These are phyloP conservation scores for Populus ilicifolia DNA, from an alignment of 345 rosid genomes.

Conservation along the genomic window DNA sequence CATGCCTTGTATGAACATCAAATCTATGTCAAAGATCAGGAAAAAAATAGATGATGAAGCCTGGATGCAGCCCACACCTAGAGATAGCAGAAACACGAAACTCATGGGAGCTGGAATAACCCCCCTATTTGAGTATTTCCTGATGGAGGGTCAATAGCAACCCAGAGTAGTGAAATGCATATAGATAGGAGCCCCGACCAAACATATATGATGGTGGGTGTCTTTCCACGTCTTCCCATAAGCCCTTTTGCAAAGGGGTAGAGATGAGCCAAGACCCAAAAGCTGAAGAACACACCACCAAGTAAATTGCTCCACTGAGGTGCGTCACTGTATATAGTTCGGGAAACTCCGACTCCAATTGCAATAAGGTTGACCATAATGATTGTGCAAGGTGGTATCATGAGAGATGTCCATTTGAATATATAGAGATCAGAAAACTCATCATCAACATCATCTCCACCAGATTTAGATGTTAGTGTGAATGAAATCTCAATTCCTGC, in stretches of 20 bases:
- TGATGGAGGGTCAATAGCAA: slow-evolving; percentile 60
- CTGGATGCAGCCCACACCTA: not conserved
- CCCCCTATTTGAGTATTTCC: slow-evolving; percentile 56
- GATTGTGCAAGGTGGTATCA: slow-evolving; percentile 76
- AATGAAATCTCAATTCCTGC: slow-evolving; percentile 81
- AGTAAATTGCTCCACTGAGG: slow-evolving; percentile 63
- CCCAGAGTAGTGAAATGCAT: slow-evolving; percentile 67
- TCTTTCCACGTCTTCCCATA: slow-evolving; percentile 70
- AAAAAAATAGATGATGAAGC: not conserved
- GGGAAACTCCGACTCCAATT: slow-evolving; percentile 50
- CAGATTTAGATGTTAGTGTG: slow-evolving; percentile 66
- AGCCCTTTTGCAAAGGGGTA: slow-evolving; percentile 83
- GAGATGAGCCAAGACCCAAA: slow-evolving; percentile 78
- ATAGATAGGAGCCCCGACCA: slow-evolving; percentile 83
- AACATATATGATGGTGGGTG: slow-evolving; percentile 62
- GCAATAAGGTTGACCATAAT: slow-evolving; percentile 70
- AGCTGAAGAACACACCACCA: slow-evolving; percentile 77
- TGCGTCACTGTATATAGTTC: slow-evolving; percentile 44
- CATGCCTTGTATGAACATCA: not conserved
- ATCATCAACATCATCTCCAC: slow-evolving; percentile 56
- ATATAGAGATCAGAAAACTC: slow-evolving; percentile 69
- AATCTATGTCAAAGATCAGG: not conserved
- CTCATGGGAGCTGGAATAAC: slow-evolving; percentile 45
- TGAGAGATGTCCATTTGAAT: slow-evolving; percentile 71
- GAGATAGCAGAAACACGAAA: not conserved